Base-by-base conservation (phyloP, 305 asterid genomes). In the Solanum hybrid region DNA sequence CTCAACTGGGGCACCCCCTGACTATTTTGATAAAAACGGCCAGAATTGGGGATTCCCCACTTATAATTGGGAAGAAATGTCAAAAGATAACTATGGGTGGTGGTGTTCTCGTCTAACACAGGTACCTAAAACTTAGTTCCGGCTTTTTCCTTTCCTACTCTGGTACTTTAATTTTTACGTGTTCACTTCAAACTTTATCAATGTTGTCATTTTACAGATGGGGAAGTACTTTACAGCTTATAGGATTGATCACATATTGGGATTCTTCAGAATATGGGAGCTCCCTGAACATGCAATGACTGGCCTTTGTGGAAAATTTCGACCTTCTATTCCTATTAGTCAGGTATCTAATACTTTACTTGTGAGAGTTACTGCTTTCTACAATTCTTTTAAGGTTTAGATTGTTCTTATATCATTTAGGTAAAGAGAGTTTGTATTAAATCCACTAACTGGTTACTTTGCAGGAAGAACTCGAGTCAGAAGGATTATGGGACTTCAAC, bases 1-100 rank as follows among this genome's bases (percentile, higher is more conserved):
- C 90, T 94, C 99, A 22, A 97, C 99, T 31, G 99, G 99, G 76
- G 99, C 99, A 14, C 99, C 99, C 40, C 99, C 99, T 3, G 99
- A 97, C 86, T 97, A 96, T 94, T 97, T 97, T 51, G 99, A 97
- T 92, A 97, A 97, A 94, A 97, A 97, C n/a, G 99, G 99, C 67
- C 99, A 97, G 89, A 97, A 97, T 89, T 97, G 99, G 99, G 99
- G 99, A 26, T 97, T 97, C 92, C 99, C 99, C 40, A 97, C 99
- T 83, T 97, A 97, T 91, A 97, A 97, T 92, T 97, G 99, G 99
- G 99, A 97, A 94, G 99, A 97, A 92, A 97, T 97, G 99, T 97
- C 99, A 14, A 97, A 96, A 91, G 99, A 97, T 90, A 96, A 97
- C 92, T 97, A 97, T 93, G 98, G 93, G 81, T 97, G 99, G 99